Conservation (phyloP, 345 rosid genomes). For the Lenwebbia sp. region DNA sequence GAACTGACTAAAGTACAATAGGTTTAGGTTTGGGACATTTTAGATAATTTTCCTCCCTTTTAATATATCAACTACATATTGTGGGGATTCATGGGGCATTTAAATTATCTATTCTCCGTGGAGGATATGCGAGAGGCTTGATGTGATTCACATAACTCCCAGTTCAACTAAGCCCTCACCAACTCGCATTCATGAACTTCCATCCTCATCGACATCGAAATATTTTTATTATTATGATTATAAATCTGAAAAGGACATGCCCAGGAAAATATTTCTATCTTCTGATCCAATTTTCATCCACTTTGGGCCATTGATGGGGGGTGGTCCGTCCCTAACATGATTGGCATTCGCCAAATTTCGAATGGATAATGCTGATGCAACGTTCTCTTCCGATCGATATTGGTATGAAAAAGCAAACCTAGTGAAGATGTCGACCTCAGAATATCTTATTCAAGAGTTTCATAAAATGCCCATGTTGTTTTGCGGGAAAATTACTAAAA, state of each 20-base stretch:
- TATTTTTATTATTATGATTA: too few species aligned
- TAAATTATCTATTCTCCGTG: background rate
- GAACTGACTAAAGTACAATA: too few species aligned
- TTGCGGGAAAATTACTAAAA: too few species aligned
- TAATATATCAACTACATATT: background rate
- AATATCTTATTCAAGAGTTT: background rate
- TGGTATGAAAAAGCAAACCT: background rate
- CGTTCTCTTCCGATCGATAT: background rate
- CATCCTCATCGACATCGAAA: background rate
- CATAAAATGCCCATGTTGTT: background rate
- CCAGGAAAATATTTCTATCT: background rate
- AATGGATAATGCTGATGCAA: background rate
- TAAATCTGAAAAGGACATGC: background rate
- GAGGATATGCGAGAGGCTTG: background rate
- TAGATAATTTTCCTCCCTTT: background rate
- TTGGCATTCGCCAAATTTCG: background rate
- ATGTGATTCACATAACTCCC: background rate
- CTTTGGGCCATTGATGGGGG: background rate
- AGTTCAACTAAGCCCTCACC: background rate
- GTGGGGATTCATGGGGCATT: background rate
- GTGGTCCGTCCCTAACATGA: background rate
- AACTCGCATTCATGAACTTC: background rate
- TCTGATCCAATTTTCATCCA: background rate
- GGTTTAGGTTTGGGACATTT: too few species aligned
- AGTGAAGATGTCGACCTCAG: background rate